Conservation (phyloP, 305 asterid genomes). For the Petunia hybrid region DNA sequence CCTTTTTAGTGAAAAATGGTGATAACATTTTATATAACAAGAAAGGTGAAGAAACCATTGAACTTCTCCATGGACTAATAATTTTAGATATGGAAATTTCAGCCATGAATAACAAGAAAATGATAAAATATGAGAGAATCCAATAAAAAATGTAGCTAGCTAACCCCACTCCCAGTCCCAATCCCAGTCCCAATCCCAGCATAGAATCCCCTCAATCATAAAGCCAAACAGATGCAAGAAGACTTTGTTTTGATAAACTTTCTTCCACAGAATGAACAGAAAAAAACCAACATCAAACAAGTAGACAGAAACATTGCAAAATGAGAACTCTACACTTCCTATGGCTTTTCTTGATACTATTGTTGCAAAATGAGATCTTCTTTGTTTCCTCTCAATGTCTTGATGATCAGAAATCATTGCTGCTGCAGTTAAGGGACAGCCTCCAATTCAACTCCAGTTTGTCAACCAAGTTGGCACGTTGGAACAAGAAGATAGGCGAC, state of each 20-base stretch:
- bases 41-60: too few relatives aligned
- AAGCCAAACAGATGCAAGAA: too few relatives aligned
- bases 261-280: not conserved
- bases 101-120: not conserved
- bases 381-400: slow-evolving; percentile 42
- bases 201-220: not conserved
- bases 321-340: slow-evolving; percentile 30
- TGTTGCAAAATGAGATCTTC: not conserved
- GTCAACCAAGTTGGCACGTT: slow-evolving; percentile 55
- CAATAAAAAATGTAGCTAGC: not conserved
- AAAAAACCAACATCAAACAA: not conserved
- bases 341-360: slow-evolving; percentile 17
- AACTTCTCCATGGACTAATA: too few relatives aligned
- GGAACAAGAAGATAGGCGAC: slow-evolving; percentile 45
- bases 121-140: not conserved
- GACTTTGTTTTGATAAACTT: too few relatives aligned
- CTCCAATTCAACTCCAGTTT: slow-evolving; percentile 50
- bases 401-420: slow-evolving; percentile 29
- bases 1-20: not conserved
- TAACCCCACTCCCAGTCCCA: not conserved
- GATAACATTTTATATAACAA: not conserved
- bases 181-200: too few relatives aligned
- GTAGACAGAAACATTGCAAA: not conserved
- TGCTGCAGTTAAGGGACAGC: slow-evolving; percentile 31
- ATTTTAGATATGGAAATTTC: not conserved